A percentile compares a stretch with the other conserved stretches of the same genome.
Conservation (phyloP, 2,329 filamentous ascomycete species). For the Lasiodiplodia hormozganensis region DNA sequence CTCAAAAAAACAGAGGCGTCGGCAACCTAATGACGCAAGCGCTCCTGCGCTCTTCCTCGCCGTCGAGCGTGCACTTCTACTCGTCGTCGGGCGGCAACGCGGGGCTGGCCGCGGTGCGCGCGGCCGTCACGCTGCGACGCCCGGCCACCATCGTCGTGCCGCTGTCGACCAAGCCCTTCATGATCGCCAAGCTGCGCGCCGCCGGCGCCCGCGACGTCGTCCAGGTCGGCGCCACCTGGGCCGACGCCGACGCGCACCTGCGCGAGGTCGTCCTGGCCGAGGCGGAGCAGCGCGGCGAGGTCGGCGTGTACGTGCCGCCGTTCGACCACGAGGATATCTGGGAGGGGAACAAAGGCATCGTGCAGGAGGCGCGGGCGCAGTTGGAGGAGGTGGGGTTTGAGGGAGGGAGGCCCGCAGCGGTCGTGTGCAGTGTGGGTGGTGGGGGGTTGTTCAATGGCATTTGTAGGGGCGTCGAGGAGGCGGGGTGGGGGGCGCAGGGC, state of each 20-base stretch:
- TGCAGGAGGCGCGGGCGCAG: slow-evolving; percentile 58
- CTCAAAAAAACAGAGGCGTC: slow-evolving; percentile 59
- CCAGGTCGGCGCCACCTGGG: slow-evolving; percentile 71
- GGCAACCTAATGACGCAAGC: slow-evolving; percentile 71
- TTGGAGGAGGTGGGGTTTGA: slow-evolving; percentile 44
- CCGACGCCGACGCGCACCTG: slow-evolving; percentile 71
- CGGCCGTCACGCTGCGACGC: slow-evolving; percentile 68
- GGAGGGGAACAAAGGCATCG: slow-evolving; percentile 68
- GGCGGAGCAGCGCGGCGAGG: slow-evolving; percentile 37
- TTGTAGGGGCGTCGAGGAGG: slow-evolving; percentile 69
- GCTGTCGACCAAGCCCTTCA: slow-evolving; percentile 67
- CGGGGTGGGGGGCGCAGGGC: neutral
- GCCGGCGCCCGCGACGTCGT: slow-evolving; percentile 73
- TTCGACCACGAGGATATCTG: slow-evolving; percentile 74
- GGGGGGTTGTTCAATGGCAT: slow-evolving; percentile 83
- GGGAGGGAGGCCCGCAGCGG: slow-evolving; percentile 64
- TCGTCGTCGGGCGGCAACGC: slow-evolving; percentile 84
- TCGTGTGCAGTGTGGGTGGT: slow-evolving; percentile 81
- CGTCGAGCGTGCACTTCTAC: slow-evolving; percentile 70
- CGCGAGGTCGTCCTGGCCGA: slow-evolving; percentile 60
- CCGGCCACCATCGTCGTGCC: slow-evolving; percentile 81
- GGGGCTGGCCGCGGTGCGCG: slow-evolving; percentile 79
- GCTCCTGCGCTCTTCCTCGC: slow-evolving; percentile 46
- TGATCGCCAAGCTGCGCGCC: slow-evolving; percentile 73
- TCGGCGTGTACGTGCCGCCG: slow-evolving; percentile 69